phyloP scores from a whole-genome alignment of 306 rosid species.

The Calophaca sinica region DNA sequence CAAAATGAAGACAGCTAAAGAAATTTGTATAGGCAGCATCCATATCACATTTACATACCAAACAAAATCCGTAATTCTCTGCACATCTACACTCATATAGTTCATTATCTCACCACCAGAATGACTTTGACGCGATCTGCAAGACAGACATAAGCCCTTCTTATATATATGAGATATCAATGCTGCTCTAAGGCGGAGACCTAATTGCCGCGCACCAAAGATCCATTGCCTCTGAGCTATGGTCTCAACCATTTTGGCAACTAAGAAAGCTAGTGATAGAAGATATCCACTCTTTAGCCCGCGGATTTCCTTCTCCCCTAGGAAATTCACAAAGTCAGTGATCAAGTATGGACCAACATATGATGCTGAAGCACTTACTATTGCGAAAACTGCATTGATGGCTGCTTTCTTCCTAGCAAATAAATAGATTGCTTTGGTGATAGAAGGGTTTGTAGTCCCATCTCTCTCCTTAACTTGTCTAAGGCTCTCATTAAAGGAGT shows the following conservation, averaged over 20 bases:
- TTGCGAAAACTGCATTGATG: constrained; percentile 74
- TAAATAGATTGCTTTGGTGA: constrained; percentile 70
- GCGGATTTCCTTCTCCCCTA: constrained; percentile 56
- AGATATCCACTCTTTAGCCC: constrained; percentile 72
- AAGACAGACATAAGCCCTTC: constrained; percentile 77
- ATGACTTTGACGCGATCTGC: constrained; percentile 78
- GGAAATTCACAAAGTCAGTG: constrained; percentile 77
- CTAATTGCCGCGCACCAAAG: constrained; percentile 92
- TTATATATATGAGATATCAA: constrained; percentile 77
- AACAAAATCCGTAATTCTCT: constrained; percentile 85
- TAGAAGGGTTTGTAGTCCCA: constrained; percentile 64
- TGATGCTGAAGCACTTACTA: constrained; percentile 73
- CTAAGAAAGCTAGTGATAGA: constrained; percentile 72
- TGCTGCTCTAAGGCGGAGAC: constrained; percentile 88
- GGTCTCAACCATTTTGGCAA: constrained; percentile 83
- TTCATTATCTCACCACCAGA: constrained; percentile 91
- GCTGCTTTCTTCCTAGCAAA: constrained; percentile 85
- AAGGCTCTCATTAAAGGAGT: constrained; percentile 64
- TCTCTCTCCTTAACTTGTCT: constrained; percentile 65
- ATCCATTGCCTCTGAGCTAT: constrained; percentile 94
- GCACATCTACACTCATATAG: constrained; percentile 94
- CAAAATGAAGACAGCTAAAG: constrained; percentile 76
- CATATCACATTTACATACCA: constrained; percentile 83
- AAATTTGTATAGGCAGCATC: constrained; percentile 94
- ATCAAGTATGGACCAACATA: constrained; percentile 96